phyloP scores from a whole-genome alignment of 164 flowering plant species.

The Chimonanthus salicifolius region DNA sequence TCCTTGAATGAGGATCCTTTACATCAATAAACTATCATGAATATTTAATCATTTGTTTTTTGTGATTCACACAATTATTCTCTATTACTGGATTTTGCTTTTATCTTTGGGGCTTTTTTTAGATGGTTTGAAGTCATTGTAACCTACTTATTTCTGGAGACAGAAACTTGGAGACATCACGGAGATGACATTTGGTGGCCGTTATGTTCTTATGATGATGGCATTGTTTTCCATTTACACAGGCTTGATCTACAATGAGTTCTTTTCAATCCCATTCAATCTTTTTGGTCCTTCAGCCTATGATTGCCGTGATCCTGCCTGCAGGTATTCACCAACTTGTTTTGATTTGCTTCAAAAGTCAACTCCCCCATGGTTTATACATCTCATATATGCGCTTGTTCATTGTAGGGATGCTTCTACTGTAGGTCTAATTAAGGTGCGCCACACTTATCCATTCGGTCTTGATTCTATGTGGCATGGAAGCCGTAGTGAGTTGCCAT shows the following conservation, averaged over 20 bases:
- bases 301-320: slow-evolving; percentile 79
- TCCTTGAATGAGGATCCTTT: no score
- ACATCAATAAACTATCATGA: no score
- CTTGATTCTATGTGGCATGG: slow-evolving; percentile 97
- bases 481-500: slow-evolving; percentile 87
- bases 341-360: neutral
- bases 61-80: no score
- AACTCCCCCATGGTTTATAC: neutral
- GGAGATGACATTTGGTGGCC: slow-evolving; percentile 96
- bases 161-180: slow-evolving; percentile 96
- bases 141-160: slow-evolving; percentile 10
- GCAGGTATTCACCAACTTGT: slow-evolving; percentile 52
- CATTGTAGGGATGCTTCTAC: slow-evolving; percentile 67
- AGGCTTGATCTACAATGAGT: slow-evolving; percentile 91
- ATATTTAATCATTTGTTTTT: no score
- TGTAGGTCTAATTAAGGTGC: slow-evolving; percentile 74
- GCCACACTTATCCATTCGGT: slow-evolving; percentile 85
- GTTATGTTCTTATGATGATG: slow-evolving; percentile 94
- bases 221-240: slow-evolving; percentile 92
- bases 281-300: slow-evolving; percentile 89
- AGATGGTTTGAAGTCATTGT: slow-evolving; percentile 1
- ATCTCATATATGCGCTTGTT: neutral
- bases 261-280: slow-evolving; percentile 91
- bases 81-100: neutral
- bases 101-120: neutral